Percentiles rank a stretch among this genome's conserved stretches.
These are phyloP conservation scores for Escallonia rubra DNA, from an alignment of 129 eudicot species.

Conservation along the genomic window DNA sequence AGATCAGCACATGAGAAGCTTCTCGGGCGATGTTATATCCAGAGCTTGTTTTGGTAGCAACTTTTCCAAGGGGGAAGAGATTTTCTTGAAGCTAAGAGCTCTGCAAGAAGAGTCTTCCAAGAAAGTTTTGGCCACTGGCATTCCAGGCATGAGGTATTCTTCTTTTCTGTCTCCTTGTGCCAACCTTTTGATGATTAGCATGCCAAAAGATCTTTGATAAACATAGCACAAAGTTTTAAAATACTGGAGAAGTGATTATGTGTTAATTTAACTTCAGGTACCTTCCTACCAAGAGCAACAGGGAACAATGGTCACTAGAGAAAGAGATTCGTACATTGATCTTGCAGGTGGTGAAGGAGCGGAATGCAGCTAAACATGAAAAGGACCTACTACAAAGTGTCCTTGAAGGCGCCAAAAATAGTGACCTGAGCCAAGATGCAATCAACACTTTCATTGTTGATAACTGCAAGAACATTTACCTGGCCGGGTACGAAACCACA, in stretches of 20 bases:
- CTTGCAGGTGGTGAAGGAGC: conserved; percentile 1
- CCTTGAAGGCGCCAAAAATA: neutral
- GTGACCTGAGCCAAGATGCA: neutral
- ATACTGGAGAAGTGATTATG: neutral
- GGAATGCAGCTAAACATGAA: neutral
- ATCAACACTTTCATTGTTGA: neutral
- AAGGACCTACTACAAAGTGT: neutral
- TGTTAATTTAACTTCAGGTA: neutral
- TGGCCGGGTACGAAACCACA: conserved; percentile 4
- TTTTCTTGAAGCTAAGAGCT: conserved; percentile 3
- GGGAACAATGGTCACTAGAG: conserved; percentile 1
- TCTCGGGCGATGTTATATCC: conserved; percentile 5
- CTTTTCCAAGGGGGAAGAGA: neutral
- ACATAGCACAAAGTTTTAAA: neutral
- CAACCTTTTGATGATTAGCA: neutral
- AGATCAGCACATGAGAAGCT: conserved; percentile 6
- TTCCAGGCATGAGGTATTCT: conserved; percentile 18
- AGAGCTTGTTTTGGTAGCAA: conserved; percentile 5
- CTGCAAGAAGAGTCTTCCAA: conserved; percentile 6
- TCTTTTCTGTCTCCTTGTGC: neutral
- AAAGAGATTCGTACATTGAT: neutral
- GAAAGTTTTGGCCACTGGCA: conserved; percentile 4
- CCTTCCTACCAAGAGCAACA: conserved; percentile 17
- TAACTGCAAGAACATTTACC: neutral
- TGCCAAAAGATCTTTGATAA: neutral